Percentiles rank a stretch among this genome's conserved stretches.
These are phyloP conservation scores for Gaeumannomyces tritici DNA, from an alignment of 2,329 filamentous ascomycete species.

Conservation along the genomic window DNA sequence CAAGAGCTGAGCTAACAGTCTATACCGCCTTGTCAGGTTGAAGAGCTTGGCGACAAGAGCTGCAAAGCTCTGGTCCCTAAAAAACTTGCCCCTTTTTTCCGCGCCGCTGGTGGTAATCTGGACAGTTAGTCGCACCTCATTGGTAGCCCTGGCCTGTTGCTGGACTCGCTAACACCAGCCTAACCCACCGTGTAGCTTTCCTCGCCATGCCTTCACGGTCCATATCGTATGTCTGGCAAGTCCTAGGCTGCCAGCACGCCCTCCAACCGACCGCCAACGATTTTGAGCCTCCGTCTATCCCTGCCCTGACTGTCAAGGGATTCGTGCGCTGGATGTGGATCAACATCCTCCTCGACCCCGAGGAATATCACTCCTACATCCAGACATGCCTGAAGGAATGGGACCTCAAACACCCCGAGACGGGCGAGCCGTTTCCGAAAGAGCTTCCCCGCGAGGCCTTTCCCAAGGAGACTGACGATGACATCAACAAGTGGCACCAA, in stretches of 20 bases:
- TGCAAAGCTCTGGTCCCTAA: constrained; percentile 47
- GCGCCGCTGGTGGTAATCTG: constrained; percentile 64
- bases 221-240: constrained; percentile 88
- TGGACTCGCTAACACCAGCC: neutral
- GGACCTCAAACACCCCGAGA: constrained; percentile 64
- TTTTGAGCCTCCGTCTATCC: constrained; percentile 67
- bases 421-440: constrained; percentile 56
- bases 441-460: constrained; percentile 54
- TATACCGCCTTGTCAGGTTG: constrained; percentile 31
- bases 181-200: constrained; percentile 42
- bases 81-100: constrained; percentile 71
- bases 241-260: constrained; percentile 80
- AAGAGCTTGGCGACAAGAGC: constrained; percentile 47
- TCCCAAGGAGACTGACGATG: constrained; percentile 61
- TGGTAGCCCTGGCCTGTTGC: neutral
- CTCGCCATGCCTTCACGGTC: constrained; percentile 61
- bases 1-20: neutral
- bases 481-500: constrained; percentile 83
- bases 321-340: constrained; percentile 94
- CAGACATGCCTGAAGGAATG: constrained; percentile 73
- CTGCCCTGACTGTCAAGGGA: constrained; percentile 71
- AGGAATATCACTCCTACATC: constrained; percentile 77
- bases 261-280: constrained; percentile 67
- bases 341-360: constrained; percentile 76
- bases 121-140: constrained; percentile 38